phyloP scores from a whole-genome alignment of 306 rosid species.

The Arachis hypogaea region DNA sequence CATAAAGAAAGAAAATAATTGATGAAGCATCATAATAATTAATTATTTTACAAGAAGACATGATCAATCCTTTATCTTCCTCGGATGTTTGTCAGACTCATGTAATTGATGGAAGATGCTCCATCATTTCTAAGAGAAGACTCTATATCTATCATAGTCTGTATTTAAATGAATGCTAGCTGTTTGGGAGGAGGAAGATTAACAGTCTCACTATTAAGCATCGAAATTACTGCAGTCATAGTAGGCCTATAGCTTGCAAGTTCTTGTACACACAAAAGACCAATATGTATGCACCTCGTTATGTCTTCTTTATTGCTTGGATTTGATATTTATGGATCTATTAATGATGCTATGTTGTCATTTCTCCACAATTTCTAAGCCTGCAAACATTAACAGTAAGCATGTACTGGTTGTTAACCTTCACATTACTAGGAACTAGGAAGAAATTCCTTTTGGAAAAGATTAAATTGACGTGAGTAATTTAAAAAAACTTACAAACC shows the following conservation, averaged over 20 bases:
- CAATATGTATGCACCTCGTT: conserved; percentile 21
- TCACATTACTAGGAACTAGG: too few species aligned
- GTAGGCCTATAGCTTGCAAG: conserved; percentile 23
- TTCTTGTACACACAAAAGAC: conserved; percentile 34
- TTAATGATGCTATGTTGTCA: background rate
- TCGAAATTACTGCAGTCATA: conserved; percentile 25
- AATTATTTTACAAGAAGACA: too few species aligned
- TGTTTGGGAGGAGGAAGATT: conserved; percentile 19
- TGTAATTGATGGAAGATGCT: background rate
- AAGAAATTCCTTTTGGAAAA: too few species aligned
- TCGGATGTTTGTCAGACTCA: conserved; percentile 8
- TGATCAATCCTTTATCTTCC: conserved; percentile 10
- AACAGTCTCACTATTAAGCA: conserved; percentile 28
- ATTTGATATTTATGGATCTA: conserved; percentile 28
- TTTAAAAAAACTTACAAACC: conserved; percentile 19
- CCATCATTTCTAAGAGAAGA: background rate
- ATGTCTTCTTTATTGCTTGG: conserved; percentile 7
- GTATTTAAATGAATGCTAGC: conserved; percentile 3
- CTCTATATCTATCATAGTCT: background rate
- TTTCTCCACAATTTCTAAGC: conserved; percentile 36
- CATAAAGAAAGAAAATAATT: too few species aligned
- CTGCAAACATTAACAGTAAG: background rate
- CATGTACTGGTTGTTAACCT: too few species aligned
- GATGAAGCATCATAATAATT: too few species aligned
- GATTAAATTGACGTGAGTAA: too few species aligned